phyloP scores from a whole-genome alignment of 345 rosid species.

The Brassica cretica region DNA sequence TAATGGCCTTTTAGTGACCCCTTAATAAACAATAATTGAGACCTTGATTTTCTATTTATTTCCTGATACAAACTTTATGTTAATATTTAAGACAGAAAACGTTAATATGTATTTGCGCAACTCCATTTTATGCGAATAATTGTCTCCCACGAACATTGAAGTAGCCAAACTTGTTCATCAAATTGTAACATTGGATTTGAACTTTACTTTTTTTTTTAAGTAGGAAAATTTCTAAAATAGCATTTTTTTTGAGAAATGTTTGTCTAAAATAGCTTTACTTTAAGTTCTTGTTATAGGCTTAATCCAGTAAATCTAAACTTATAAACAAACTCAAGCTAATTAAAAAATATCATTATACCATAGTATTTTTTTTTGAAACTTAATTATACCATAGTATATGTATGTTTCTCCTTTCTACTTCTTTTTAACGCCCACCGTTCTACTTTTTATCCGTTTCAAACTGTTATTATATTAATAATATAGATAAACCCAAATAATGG shows the following conservation, averaged over 20 bases:
- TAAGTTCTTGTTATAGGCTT: not conserved
- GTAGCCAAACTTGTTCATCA: not conserved
- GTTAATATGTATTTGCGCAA: not conserved
- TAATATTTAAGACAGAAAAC: not conserved
- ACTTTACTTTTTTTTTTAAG: not conserved
- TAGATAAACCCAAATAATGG: not conserved
- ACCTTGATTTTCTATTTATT: not conserved
- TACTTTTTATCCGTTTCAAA: not conserved
- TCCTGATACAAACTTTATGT: not conserved
- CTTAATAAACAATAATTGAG: constrained; percentile 19
- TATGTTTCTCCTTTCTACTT: not conserved
- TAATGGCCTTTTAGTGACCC: constrained; percentile 24
- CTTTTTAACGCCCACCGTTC: not conserved
- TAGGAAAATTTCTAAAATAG: not conserved
- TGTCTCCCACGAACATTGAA: not conserved
- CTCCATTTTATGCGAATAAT: not conserved
- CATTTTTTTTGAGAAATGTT: not conserved
- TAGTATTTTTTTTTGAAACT: no score
- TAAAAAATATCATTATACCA: not conserved
- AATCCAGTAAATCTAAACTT: not conserved
- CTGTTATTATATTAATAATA: not conserved
- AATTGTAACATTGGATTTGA: not conserved
- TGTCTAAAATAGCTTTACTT: no score
- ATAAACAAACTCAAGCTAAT: not conserved
- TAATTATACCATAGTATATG: not conserved